Evolutionary conservation across 805 yeast species (phyloP), one percentile per base, ranked within the genome.

Genomic region (Ogataea paraovalis): DNA sequence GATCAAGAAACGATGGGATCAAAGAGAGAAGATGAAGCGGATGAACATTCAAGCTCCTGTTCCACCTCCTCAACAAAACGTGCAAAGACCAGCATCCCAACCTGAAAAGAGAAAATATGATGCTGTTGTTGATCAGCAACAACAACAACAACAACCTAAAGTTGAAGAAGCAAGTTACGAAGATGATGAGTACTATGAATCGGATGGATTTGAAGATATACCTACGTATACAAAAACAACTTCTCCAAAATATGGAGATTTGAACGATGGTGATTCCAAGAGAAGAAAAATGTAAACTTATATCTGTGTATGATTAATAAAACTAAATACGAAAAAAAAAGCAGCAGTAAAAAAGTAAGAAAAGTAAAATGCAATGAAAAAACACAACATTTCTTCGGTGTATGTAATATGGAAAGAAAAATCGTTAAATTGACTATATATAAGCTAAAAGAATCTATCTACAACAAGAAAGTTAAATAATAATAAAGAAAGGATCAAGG

Each of bases 1-100:
- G 39, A 86, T 91, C 25, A 76, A 77, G 33, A 67, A 65, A 25
- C 67, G 73, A 2, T 87, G 96, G 94, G 76, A 78, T 39, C 70
- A 70, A 45, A 74, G 97, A 57, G 76, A 56, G 56, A 72, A 58
- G 49, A 55, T 37, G 53, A 68, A 53, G 56, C 57, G 57, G 41
- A 54, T 54, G 43, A 49, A 51, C 16, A 30, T 34, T 19, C 38
- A 20, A n/a, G 38, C 20, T n/a, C 4, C 20, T n/a, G 38, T 6
- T n/a, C 19, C 38, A 3, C 51, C 55, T 14, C 54, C 53, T 38
- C 57, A 49, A 39, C 59, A 57, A 22, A 54, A 53, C n/a, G n/a
- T n/a, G 37, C 53, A 47, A 18, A 50, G 2, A 10, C 48, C 16
- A 22, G 55, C 28, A 25, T 57, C 42, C 8, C 23, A 25, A n/a